Evolutionary conservation across 352 stramenopile species (phyloP).

Genomic region (Globisporangium spiculum): DNA sequence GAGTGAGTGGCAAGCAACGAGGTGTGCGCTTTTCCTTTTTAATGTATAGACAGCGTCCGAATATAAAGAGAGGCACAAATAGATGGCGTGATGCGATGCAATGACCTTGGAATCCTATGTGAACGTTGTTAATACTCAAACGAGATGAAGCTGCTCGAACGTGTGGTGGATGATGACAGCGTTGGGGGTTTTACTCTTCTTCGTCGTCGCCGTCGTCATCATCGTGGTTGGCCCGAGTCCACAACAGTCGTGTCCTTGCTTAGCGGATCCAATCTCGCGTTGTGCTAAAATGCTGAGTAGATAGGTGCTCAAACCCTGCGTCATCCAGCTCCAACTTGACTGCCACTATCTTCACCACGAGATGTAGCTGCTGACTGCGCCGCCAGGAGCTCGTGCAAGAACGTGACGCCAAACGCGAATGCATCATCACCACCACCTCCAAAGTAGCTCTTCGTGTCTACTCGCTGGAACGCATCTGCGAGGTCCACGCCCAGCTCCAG

Average conservation of each 20-base stretch:
- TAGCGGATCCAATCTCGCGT: neutral
- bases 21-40: neutral
- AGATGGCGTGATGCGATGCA: neutral
- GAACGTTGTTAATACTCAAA: neutral
- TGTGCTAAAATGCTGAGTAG: neutral
- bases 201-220: neutral
- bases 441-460: neutral
- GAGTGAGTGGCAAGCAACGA: neutral
- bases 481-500: neutral
- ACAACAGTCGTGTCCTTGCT: neutral
- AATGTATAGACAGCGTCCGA: slow-evolving; percentile 12
- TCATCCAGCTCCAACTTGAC: neutral
- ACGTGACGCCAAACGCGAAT: neutral
- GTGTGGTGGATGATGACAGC: neutral
- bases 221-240: neutral
- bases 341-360: neutral
- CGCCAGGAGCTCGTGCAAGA: neutral
- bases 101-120: neutral
- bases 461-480: neutral
- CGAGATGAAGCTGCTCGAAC: neutral
- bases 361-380: neutral
- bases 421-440: neutral
- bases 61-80: slow-evolving; percentile 5
- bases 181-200: neutral
- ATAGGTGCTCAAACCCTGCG: neutral